Evolutionary conservation across 768 basidiomycete species (phyloP).

Genomic region (Rhodotorula paludigena): DNA sequence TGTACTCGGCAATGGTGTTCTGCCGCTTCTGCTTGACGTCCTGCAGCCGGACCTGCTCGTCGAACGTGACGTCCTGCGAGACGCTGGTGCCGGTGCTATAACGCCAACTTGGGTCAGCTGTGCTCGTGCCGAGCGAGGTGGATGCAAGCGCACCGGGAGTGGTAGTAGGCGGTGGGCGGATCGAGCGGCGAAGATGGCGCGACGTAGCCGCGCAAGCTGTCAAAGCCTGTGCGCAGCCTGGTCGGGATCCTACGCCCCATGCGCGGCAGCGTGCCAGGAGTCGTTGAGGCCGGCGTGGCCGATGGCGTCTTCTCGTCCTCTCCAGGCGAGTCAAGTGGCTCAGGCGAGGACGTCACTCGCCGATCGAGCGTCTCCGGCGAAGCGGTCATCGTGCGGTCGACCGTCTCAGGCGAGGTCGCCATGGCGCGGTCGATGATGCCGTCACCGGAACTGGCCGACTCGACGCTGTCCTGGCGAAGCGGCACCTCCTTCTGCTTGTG

Average conservation of each 20-base stretch:
- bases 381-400: neutral
- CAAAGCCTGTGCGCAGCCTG: slow-evolving; percentile 12
- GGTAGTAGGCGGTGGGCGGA: neutral
- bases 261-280: too few relatives aligned
- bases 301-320: slow-evolving; percentile 14
- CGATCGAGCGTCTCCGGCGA: slow-evolving; percentile 17
- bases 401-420: neutral
- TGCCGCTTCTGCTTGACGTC: slow-evolving; percentile 5
- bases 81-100: neutral
- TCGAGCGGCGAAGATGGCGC: slow-evolving; percentile 2
- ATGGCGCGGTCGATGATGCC: too few relatives aligned
- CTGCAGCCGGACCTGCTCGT: slow-evolving; percentile 6
- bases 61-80: slow-evolving; percentile 18
- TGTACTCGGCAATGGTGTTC: slow-evolving; percentile 62
- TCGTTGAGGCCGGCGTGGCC: too few relatives aligned
- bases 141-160: neutral
- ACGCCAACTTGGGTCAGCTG: neutral
- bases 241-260: neutral
- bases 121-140: neutral
- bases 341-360: slow-evolving; percentile 10
- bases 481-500: slow-evolving; percentile 55
- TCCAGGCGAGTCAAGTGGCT: slow-evolving; percentile 5
- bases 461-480: too few relatives aligned
- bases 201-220: neutral
- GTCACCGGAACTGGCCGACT: too few relatives aligned